These are phyloP conservation scores for Tylopilus sp. DNA, from an alignment of 768 basidiomycete genomes.

Conservation along the genomic window DNA sequence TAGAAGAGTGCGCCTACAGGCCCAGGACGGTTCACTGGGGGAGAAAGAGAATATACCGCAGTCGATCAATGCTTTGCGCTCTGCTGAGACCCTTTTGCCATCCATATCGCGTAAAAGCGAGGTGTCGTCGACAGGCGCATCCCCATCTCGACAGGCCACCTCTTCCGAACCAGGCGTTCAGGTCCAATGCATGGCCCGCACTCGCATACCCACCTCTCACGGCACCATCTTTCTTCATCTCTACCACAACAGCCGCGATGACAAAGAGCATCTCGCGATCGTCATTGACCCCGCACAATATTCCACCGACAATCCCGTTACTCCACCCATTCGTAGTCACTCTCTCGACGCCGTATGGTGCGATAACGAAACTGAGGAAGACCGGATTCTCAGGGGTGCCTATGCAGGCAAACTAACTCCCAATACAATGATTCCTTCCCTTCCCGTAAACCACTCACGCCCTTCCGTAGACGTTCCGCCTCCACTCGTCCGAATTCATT, in stretches of 20 bases:
- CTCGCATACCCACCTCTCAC: constrained; percentile 94
- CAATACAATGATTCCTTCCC: constrained; percentile 45
- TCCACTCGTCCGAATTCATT: constrained; percentile 93
- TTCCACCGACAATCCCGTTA: constrained; percentile 37
- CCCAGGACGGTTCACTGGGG: constrained; percentile 25
- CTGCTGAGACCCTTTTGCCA: constrained; percentile 34
- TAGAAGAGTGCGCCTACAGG: constrained; percentile 53
- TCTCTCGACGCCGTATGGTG: constrained; percentile 84
- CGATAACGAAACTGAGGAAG: constrained; percentile 85
- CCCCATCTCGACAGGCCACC: not conserved
- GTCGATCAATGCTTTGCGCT: not conserved
- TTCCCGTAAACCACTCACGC: constrained; percentile 22
- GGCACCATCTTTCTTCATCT: constrained; percentile 91
- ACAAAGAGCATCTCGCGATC: constrained; percentile 94
- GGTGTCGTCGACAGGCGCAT: constrained; percentile 4
- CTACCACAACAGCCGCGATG: constrained; percentile 90
- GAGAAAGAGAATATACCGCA: constrained; percentile 52
- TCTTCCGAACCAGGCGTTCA: constrained; percentile 35
- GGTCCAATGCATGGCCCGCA: constrained; percentile 94
- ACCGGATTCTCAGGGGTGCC: constrained; percentile 89
- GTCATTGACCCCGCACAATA: constrained; percentile 92
- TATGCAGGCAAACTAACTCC: constrained; percentile 83
- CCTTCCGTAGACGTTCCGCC: constrained; percentile 44
- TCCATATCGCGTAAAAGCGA: constrained; percentile 39
- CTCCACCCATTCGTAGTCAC: constrained; percentile 70